phyloP scores from a whole-genome alignment of 306 rosid genomes.

The Citrullus amarus region DNA sequence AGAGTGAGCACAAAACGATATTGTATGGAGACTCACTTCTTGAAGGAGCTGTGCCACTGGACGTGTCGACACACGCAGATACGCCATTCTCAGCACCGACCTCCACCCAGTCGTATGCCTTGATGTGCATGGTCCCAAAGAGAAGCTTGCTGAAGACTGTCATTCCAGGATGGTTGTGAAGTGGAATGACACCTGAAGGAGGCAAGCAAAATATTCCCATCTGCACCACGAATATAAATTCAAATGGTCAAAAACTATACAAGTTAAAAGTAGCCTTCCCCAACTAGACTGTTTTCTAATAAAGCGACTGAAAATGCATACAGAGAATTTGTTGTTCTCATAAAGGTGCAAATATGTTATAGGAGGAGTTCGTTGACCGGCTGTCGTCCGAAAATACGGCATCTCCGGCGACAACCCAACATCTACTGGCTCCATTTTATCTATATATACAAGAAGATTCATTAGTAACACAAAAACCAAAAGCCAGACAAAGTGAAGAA shows the following conservation, averaged over 20 bases:
- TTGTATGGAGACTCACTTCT: constrained; percentile 30
- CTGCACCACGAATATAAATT: constrained; percentile 23
- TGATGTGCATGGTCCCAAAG: constrained; percentile 89
- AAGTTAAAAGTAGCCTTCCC: not conserved
- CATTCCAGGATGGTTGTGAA: constrained; percentile 97
- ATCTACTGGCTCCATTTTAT: constrained; percentile 48
- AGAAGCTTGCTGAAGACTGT: constrained; percentile 91
- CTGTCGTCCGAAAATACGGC: constrained; percentile 37
- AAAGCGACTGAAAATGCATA: constrained; percentile 11
- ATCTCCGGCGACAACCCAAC: constrained; percentile 55
- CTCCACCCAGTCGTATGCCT: constrained; percentile 78
- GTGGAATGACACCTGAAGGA: constrained; percentile 87
- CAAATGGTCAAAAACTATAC: not conserved
- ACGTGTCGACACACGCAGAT: constrained; percentile 17
- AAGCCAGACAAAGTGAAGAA: not conserved
- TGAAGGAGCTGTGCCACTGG: constrained; percentile 25
- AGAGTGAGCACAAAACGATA: not conserved
- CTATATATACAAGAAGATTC: constrained; percentile 33
- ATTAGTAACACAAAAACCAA: constrained; percentile 12
- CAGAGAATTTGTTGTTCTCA: constrained; percentile 70
- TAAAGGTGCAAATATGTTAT: constrained; percentile 67
- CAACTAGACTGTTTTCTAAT: not conserved
- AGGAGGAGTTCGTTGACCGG: constrained; percentile 23
- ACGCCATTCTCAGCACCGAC: constrained; percentile 29
- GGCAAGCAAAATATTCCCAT: constrained; percentile 95